Evolutionary conservation across 495 filamentous ascomycete genomes (phyloP), one percentile per base, ranked within the genome.

Genomic region (Neurospora cerealis): DNA sequence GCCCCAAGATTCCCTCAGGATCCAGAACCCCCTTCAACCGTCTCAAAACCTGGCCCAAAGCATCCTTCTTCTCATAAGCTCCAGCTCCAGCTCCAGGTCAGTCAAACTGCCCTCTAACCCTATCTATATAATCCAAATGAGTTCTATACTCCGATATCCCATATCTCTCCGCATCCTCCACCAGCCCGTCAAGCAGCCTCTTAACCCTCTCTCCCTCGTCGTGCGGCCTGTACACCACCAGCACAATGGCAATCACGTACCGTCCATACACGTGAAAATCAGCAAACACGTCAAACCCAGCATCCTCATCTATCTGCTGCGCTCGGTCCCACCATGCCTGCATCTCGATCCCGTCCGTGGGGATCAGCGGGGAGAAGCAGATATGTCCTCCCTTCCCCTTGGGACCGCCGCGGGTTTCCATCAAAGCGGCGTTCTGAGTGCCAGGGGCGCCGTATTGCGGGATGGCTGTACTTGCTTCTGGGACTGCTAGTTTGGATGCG

Each of bases 111-210:
- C 42, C 38, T 6, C 39, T 41, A 34, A 69, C 46, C 73, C 40
- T 66, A 74, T 79, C 80, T 80, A 82, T 83, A 66, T 78, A 77
- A 60, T 79, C 75, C 24, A 83, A 73, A 69, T 83, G 81, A 10
- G 79, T 74, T 13, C 79, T 75, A 66, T 83, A 80, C 75, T 79
- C 80, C 9, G 76, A 75, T 69, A 79, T 79, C 3, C 81, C 78
- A 15, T 76, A 44, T 42, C 70, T 73, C 69, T 77, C 76, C 8
- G 79, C 80, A 54, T 80, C 77, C 69, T 77, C 60, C 36, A 83
- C 46, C 32, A 80, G 10, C 78, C 76, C 15, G 13, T 70, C 37
- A 72, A 72, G 74, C 78, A 82, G 62, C 74, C 40, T 46, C 73
- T 78, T 71, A 4, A 69, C 34, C 9, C 80, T 77, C 73, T 80